These are phyloP conservation scores for Lavandula angustifolia DNA, from an alignment of 257 asterid species.

Conservation along the genomic window DNA sequence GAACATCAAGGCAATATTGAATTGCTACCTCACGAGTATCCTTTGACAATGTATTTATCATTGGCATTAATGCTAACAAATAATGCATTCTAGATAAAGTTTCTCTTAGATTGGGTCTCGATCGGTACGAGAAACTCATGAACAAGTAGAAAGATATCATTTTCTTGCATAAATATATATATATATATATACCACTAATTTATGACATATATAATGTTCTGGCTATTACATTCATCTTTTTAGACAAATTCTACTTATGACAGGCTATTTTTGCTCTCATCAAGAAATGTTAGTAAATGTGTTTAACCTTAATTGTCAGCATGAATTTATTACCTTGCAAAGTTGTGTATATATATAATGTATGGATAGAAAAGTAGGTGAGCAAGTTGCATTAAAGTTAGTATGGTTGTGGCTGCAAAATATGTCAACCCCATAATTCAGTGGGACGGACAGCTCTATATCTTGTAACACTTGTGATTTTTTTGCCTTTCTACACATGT, in stretches of 20 bases:
- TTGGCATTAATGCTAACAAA: too few relatives aligned
- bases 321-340: too few relatives aligned
- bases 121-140: slow-evolving; percentile 2
- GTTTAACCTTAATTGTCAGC: too few relatives aligned
- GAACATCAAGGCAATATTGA: too few relatives aligned
- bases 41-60: too few relatives aligned
- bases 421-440: slow-evolving; percentile 40
- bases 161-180: neutral
- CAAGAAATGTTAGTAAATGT: too few relatives aligned
- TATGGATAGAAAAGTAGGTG: slow-evolving; percentile 23
- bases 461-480: slow-evolving; percentile 40
- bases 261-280: too few relatives aligned
- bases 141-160: neutral
- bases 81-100: neutral
- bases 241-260: too few relatives aligned
- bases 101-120: neutral
- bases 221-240: too few relatives aligned
- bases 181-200: neutral
- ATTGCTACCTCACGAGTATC: too few relatives aligned
- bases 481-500: slow-evolving; percentile 18
- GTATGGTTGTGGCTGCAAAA: slow-evolving; percentile 29
- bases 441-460: slow-evolving; percentile 29
- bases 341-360: neutral
- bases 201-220: too few relatives aligned
- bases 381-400: slow-evolving; percentile 27